Percentiles rank a stretch among this genome's conserved stretches.
phyloP scores from a whole-genome alignment of 2,329 filamentous ascomycete species.

The Diplodia scrobiculata region DNA sequence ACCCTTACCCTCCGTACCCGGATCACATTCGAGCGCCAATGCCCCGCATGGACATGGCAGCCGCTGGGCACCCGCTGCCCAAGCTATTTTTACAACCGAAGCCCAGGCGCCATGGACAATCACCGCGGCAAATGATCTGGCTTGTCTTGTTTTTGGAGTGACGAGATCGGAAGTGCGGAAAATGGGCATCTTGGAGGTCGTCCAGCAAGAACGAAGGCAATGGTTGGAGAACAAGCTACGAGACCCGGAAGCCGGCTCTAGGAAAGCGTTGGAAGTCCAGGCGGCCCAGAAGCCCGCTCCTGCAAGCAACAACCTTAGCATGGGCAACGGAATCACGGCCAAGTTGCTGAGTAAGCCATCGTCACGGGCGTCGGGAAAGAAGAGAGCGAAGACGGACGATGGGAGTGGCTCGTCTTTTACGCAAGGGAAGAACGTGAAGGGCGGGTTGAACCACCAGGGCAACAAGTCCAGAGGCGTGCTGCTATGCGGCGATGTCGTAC shows the following conservation, averaged over 20 bases:
- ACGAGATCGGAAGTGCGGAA: slow-evolving; percentile 94
- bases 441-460: slow-evolving; percentile 66
- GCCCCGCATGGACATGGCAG: slow-evolving; percentile 80
- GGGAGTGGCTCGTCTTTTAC: slow-evolving; percentile 55
- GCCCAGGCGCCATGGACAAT: slow-evolving; percentile 91
- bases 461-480: slow-evolving; percentile 84
- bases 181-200: slow-evolving; percentile 91
- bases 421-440: slow-evolving; percentile 54
- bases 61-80: slow-evolving; percentile 84
- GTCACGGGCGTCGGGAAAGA: slow-evolving; percentile 56
- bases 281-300: slow-evolving; percentile 39
- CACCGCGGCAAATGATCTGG: slow-evolving; percentile 90
- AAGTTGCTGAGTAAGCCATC: slow-evolving; percentile 81
- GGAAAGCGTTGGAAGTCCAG: slow-evolving; percentile 39
- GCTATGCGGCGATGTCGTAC: slow-evolving; percentile 95
- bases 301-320: slow-evolving; percentile 52
- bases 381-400: slow-evolving; percentile 67
- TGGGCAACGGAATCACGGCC: slow-evolving; percentile 84
- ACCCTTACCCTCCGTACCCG: slow-evolving; percentile 39
- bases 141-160: slow-evolving; percentile 97
- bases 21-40: slow-evolving; percentile 43
- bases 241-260: slow-evolving; percentile 58
- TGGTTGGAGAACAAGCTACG: slow-evolving; percentile 88
- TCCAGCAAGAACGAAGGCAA: slow-evolving; percentile 80
- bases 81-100: slow-evolving; percentile 98